A percentile compares a stretch with the other conserved stretches of the same genome.
These are phyloP conservation scores for Mortierella sp. DNA, from an alignment of 371 early-diverging fungal genomes.

Conservation along the genomic window DNA sequence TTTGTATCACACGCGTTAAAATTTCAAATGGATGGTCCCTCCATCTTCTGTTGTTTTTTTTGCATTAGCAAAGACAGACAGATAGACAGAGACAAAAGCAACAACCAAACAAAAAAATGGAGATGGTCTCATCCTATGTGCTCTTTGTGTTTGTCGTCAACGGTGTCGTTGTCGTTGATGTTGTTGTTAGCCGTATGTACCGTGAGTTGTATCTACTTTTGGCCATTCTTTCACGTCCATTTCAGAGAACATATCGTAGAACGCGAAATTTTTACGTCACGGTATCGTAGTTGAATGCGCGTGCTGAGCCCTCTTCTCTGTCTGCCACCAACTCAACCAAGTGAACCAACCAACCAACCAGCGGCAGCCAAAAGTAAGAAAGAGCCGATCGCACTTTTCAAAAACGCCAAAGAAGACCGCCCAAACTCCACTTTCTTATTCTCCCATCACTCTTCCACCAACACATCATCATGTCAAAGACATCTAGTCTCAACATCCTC, in stretches of 20 bases:
- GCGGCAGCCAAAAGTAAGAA: background rate
- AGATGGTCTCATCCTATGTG: background rate
- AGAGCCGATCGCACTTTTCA: background rate
- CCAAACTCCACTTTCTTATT: background rate
- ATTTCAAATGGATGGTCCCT: background rate
- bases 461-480: slow-evolving; percentile 44
- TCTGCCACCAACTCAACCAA: too few species aligned
- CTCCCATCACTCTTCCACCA: background rate
- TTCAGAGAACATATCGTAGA: background rate
- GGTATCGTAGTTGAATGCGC: background rate
- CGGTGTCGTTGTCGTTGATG: background rate
- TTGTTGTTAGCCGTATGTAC: background rate
- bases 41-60: background rate
- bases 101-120: background rate
- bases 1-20: background rate
- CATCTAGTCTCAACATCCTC: slow-evolving; percentile 44
- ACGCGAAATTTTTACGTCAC: background rate
- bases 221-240: background rate
- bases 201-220: background rate
- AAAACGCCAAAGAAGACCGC: background rate
- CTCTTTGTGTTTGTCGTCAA: too few species aligned
- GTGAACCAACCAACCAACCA: background rate
- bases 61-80: background rate
- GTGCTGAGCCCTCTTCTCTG: background rate
- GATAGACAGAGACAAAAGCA: background rate